Evolutionary conservation across 306 rosid genomes (phyloP), one percentile per base, ranked within the genome.

Genomic region (Citrullus colocynthis): DNA sequence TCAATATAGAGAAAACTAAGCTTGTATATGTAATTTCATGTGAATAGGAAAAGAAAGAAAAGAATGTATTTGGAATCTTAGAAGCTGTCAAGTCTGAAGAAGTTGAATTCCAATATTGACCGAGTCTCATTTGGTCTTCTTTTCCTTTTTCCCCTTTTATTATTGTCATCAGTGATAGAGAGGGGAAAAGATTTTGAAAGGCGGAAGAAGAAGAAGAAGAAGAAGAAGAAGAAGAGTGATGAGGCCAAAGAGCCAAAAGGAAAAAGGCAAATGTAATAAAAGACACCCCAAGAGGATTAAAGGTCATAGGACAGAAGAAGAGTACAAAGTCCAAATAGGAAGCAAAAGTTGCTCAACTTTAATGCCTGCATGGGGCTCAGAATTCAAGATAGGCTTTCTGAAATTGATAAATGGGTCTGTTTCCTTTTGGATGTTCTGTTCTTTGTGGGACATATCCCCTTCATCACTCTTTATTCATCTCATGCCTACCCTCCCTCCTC

Each of bases 351-450:
- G 55, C 42, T 78, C 36, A 10, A 74, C 84, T 66, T 78, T 80
- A 81, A 78, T 57, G 80, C 69, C 74, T 57, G 82, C 70, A 75
- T 14, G 49, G 49, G 76, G 72, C 77, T 84, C 85, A 54, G 57
- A 78, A 64, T 49, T 74, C 61, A 59, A 71, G 75, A 81, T 74
- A 24, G 30, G 39, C 75, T 74, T 61, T 70, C 76, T 76, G 44
- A 48, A 59, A 24, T 48, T 39, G 13, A 18, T 54, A 61, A 90
- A 90, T 87, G 93, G 93, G 87, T 85, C 96, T 59, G 59, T 71
- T 71, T 6, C 21, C 59, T 71, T 48, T 71, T 48, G 41, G 42
- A 44, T 49, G 59, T 28, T 70, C 58, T 71, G 57, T 41, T 66
- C 74, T 66, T 24, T 5, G 71, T 66, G 42, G 74, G 74, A 42